Percentiles rank a stretch among this genome's conserved stretches.
Conservation (phyloP, 1,284 basidiomycete genomes). For the Irpex lacteus region DNA sequence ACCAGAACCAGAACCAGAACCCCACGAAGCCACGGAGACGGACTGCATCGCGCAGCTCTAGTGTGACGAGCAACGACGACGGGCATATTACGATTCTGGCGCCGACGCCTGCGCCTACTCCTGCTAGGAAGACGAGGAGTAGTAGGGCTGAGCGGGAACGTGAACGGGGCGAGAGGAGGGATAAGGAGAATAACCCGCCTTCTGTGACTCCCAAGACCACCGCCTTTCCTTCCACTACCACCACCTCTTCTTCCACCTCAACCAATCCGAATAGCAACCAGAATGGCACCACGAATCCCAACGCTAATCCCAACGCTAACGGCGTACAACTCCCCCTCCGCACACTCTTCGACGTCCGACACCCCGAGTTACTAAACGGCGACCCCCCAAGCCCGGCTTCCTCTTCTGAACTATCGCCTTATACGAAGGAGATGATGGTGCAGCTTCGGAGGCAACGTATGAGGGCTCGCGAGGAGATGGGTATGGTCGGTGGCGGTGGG, state of each 20-base stretch:
- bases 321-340: constrained; percentile 15
- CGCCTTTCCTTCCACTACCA: background rate
- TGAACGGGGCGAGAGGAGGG: background rate
- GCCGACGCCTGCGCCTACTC: background rate
- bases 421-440: constrained; percentile 64
- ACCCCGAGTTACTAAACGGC: constrained; percentile 15
- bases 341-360: constrained; percentile 24
- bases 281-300: too few relatives aligned
- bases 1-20: background rate
- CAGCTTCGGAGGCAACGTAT: constrained; percentile 55
- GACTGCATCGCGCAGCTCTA: constrained; percentile 5
- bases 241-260: background rate
- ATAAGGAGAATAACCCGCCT: constrained; percentile 26
- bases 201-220: constrained; percentile 12
- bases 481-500: background rate
- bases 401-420: constrained; percentile 68
- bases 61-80: constrained; percentile 8
- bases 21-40: constrained; percentile 7
- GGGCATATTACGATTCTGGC: background rate
- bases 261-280: too few relatives aligned
- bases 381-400: constrained; percentile 58
- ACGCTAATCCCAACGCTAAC: too few relatives aligned
- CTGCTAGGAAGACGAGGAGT: background rate
- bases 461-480: constrained; percentile 34
- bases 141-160: background rate